Percentiles rank a stretch among this genome's conserved stretches.
Evolutionary conservation across 345 rosid genomes (phyloP).

Genomic region (Populus davidiana): DNA sequence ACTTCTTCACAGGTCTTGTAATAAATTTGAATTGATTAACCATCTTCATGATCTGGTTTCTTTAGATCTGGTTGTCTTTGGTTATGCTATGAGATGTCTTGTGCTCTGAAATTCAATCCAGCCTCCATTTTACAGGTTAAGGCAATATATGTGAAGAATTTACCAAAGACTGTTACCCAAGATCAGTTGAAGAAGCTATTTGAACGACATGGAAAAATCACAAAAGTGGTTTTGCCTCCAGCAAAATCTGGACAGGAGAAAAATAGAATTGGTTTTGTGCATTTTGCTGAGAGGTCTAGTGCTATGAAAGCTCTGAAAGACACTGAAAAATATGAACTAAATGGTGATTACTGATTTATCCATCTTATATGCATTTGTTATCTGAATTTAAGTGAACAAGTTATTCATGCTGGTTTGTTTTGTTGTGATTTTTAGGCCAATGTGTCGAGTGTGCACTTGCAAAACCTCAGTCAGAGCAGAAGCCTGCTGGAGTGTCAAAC

Average conservation of each 20-base stretch:
- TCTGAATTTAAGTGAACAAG: neutral
- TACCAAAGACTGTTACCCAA: conserved; percentile 72
- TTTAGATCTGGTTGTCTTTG: neutral
- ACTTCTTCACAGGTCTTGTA: conserved; percentile 67
- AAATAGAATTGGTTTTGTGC: conserved; percentile 86
- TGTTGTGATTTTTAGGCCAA: conserved; percentile 54
- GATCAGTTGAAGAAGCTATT: conserved; percentile 71
- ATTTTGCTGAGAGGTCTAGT: conserved; percentile 86
- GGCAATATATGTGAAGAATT: conserved; percentile 83
- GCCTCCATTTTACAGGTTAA: conserved; percentile 56
- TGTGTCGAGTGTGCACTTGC: conserved; percentile 88
- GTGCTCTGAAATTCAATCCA: conserved; percentile 15
- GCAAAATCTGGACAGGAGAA: conserved; percentile 82
- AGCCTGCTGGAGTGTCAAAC: conserved; percentile 45
- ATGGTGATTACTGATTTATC: conserved; percentile 45
- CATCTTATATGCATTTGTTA: conserved; percentile 1
- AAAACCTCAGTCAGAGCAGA: conserved; percentile 89
- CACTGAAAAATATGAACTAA: conserved; percentile 85
- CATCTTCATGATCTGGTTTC: neutral
- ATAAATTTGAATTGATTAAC: neutral
- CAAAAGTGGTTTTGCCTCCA: conserved; percentile 82
- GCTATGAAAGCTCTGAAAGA: conserved; percentile 82
- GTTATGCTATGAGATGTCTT: neutral
- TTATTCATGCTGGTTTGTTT: conserved; percentile 12
- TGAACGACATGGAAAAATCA: conserved; percentile 76